phyloP scores from a whole-genome alignment of 1,284 basidiomycete species.

The Testicularia cyperi region DNA sequence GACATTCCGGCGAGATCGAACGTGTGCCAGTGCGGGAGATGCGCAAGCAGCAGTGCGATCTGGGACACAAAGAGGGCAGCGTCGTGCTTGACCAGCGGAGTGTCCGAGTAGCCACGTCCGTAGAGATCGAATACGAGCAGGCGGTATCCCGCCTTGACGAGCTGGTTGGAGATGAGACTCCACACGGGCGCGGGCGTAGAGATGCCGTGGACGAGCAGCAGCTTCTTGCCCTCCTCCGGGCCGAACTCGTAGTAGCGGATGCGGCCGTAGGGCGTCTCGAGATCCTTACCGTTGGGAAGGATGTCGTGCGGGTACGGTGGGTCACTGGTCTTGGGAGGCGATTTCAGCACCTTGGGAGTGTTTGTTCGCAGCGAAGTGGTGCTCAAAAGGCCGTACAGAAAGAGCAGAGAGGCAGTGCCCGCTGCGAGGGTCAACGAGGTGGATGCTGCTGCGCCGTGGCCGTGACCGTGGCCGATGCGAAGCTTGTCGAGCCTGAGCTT shows the following conservation, averaged over 20 bases:
- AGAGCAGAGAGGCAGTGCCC: slow-evolving; percentile 24
- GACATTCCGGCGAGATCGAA: slow-evolving; percentile 39
- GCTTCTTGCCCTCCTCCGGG: slow-evolving; percentile 47
- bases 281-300: slow-evolving; percentile 23
- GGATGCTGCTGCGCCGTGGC: too few species aligned
- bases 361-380: slow-evolving; percentile 17
- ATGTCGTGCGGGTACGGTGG: slow-evolving; percentile 30
- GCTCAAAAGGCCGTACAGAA: slow-evolving; percentile 12
- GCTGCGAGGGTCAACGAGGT: slow-evolving; percentile 14
- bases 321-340: slow-evolving; percentile 22
- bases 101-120: slow-evolving; percentile 37
- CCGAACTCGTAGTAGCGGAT: slow-evolving; percentile 45
- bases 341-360: slow-evolving; percentile 30
- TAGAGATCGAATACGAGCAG: slow-evolving; percentile 36
- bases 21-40: slow-evolving; percentile 33
- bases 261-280: slow-evolving; percentile 25
- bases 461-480: too few species aligned
- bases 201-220: slow-evolving; percentile 54
- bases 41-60: slow-evolving; percentile 29
- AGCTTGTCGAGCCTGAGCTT: too few species aligned
- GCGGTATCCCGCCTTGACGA: slow-evolving; percentile 37
- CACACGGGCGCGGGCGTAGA: slow-evolving; percentile 35
- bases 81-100: slow-evolving; percentile 31
- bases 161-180: slow-evolving; percentile 15
- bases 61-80: slow-evolving; percentile 31